Conservation (phyloP, 192 early-diverging fungal genomes). For the Chytriomyces hyalinus region DNA sequence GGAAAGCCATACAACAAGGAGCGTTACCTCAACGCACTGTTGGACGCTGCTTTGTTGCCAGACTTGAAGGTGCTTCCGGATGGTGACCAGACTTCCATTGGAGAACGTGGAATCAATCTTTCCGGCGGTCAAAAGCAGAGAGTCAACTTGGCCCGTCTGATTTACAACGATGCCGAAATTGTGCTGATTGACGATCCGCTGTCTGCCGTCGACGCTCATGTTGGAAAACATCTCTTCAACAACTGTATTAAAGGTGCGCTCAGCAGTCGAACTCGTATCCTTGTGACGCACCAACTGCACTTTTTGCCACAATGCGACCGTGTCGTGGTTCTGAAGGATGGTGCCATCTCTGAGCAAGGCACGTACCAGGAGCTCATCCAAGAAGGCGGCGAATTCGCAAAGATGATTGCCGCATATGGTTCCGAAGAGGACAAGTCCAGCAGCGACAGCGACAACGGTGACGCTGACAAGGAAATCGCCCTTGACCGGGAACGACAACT, state of each 20-base stretch:
- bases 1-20: slow-evolving; percentile 62
- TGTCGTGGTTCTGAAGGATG: slow-evolving; percentile 73
- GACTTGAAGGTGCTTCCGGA: slow-evolving; percentile 70
- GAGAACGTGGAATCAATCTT: slow-evolving; percentile 60
- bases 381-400: slow-evolving; percentile 64
- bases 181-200: slow-evolving; percentile 86
- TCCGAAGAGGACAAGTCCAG: slow-evolving; percentile 47
- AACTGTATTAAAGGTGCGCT: slow-evolving; percentile 72
- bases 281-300: slow-evolving; percentile 85
- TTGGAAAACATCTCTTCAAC: slow-evolving; percentile 74
- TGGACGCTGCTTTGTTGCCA: slow-evolving; percentile 70
- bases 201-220: slow-evolving; percentile 77
- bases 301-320: slow-evolving; percentile 77
- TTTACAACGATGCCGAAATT: slow-evolving; percentile 79
- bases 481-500: slow-evolving; percentile 23
- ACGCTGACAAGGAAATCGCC: slow-evolving; percentile 12
- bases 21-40: slow-evolving; percentile 68
- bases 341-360: slow-evolving; percentile 71
- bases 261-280: slow-evolving; percentile 75
- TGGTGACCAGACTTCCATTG: slow-evolving; percentile 69
- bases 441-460: slow-evolving; percentile 44
- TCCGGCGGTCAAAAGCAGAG: slow-evolving; percentile 83
- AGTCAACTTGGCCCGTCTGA: slow-evolving; percentile 77
- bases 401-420: slow-evolving; percentile 53
- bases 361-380: slow-evolving; percentile 66